These are phyloP conservation scores for Laetiporus sulphureus DNA, from an alignment of 1,284 basidiomycete species.

Conservation along the genomic window DNA sequence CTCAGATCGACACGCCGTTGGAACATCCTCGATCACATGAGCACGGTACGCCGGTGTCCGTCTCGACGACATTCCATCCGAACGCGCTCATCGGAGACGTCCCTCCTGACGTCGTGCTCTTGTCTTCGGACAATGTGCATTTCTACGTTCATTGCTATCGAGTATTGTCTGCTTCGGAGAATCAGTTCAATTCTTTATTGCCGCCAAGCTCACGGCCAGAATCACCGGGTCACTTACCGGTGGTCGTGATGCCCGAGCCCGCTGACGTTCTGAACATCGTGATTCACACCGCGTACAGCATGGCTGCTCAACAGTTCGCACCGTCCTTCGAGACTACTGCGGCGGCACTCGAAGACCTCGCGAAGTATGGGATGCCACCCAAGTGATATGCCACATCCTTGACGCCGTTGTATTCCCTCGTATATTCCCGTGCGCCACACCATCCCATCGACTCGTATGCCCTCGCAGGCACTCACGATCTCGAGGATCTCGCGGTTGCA, in stretches of 20 bases:
- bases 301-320: conserved; percentile 24
- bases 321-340: conserved; percentile 22
- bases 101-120: conserved; percentile 50
- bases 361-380: conserved; percentile 25
- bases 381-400: conserved; percentile 13
- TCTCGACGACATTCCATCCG: conserved; percentile 70
- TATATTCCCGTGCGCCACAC: conserved; percentile 25
- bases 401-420: conserved; percentile 23
- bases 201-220: conserved; percentile 6
- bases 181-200: conserved; percentile 27
- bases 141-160: conserved; percentile 35
- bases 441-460: conserved; percentile 31
- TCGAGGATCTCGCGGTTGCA: conserved; percentile 29
- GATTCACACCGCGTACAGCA: conserved; percentile 29
- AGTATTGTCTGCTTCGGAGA: conserved; percentile 25
- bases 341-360: conserved; percentile 21
- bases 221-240: conserved; percentile 14
- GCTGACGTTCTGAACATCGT: conserved; percentile 30
- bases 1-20: conserved; percentile 8
- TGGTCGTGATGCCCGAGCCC: conserved; percentile 22
- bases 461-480: conserved; percentile 27
- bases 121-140: conserved; percentile 66
- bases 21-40: conserved; percentile 3
- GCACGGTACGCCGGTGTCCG: conserved; percentile 34
- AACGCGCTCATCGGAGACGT: conserved; percentile 44